Evolutionary conservation across 2,329 filamentous ascomycete species (phyloP).

Genomic region (Didymella keratinophila): DNA sequence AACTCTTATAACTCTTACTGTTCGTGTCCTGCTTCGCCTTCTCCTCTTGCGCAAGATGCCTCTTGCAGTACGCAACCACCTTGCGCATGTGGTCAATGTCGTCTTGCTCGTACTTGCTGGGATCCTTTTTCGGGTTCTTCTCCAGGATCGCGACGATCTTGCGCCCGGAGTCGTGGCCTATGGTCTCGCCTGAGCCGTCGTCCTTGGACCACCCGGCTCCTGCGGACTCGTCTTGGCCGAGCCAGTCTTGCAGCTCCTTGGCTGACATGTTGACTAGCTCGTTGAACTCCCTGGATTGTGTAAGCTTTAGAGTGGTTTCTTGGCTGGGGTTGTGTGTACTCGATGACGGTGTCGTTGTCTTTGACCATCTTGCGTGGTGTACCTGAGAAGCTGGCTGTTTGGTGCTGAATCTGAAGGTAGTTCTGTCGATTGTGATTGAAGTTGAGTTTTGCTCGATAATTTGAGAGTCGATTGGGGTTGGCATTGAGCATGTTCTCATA

Average conservation of each 20-base stretch:
- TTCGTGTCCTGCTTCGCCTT: conserved; percentile 63
- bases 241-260: conserved; percentile 67
- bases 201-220: conserved; percentile 66
- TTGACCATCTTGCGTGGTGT: conserved; percentile 57
- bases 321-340: conserved; percentile 41
- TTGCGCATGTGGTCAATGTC: conserved; percentile 68
- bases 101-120: conserved; percentile 64
- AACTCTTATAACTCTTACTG: conserved; percentile 61
- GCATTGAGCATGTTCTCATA: background rate
- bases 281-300: conserved; percentile 65
- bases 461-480: background rate
- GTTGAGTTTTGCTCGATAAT: background rate
- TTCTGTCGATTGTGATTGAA: background rate
- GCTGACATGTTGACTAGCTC: conserved; percentile 71
- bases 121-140: conserved; percentile 66
- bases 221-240: conserved; percentile 65
- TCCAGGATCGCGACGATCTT: conserved; percentile 70
- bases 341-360: conserved; percentile 59
- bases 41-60: conserved; percentile 71
- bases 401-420: background rate
- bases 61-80: conserved; percentile 71
- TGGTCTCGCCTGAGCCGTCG: conserved; percentile 63
- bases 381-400: background rate
- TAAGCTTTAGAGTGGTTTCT: background rate
- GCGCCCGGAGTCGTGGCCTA: conserved; percentile 69